phyloP scores from a whole-genome alignment of 768 basidiomycete genomes.

The Hericium coralloides region DNA sequence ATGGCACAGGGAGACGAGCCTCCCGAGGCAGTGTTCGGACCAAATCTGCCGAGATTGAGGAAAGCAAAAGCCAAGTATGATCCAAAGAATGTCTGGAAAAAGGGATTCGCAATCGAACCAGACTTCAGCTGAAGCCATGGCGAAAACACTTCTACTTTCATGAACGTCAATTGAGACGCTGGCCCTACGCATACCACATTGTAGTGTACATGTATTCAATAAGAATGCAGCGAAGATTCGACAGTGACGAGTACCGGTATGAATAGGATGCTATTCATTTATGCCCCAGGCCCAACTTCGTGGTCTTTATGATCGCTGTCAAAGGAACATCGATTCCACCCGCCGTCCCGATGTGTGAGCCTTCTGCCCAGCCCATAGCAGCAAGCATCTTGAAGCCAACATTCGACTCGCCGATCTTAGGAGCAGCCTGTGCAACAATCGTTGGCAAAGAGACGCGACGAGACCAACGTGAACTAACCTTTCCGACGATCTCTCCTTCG shows the following conservation, averaged over 20 bases:
- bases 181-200: too few relatives aligned
- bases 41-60: constrained; percentile 17
- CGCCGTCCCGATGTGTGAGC: constrained; percentile 58
- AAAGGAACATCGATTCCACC: constrained; percentile 69
- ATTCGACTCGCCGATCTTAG: constrained; percentile 72
- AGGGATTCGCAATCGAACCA: constrained; percentile 20
- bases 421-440: constrained; percentile 46
- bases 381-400: constrained; percentile 83
- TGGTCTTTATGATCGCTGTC: constrained; percentile 77
- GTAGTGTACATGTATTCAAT: too few relatives aligned
- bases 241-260: too few relatives aligned
- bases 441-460: not conserved
- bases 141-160: too few relatives aligned
- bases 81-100: constrained; percentile 22
- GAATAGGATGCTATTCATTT: too few relatives aligned
- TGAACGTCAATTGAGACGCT: too few relatives aligned
- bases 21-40: constrained; percentile 21
- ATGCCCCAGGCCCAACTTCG: constrained; percentile 71
- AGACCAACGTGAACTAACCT: constrained; percentile 31
- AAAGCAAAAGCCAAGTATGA: constrained; percentile 24
- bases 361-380: constrained; percentile 89
- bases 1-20: constrained; percentile 18
- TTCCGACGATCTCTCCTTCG: constrained; percentile 87
- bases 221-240: too few relatives aligned
- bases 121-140: not conserved